Conservation (phyloP, 2,329 filamentous ascomycete species). For the Fusarium equiseti region DNA sequence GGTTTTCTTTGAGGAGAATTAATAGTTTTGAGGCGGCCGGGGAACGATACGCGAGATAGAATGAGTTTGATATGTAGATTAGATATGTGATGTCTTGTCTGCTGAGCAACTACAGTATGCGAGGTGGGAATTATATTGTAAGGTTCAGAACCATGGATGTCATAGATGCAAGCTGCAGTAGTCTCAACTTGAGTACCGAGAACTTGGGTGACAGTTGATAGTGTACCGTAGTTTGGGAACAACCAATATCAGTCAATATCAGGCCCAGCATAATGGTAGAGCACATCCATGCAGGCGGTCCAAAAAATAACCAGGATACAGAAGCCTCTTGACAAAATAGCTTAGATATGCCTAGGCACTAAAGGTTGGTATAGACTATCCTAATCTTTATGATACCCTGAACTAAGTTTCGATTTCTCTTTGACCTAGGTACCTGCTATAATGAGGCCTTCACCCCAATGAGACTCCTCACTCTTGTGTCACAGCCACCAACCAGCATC, state of each 20-base stretch:
- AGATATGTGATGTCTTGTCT: conserved; percentile 15
- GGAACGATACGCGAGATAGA: conserved; percentile 12
- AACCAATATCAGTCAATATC: neutral
- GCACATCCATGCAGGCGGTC: neutral
- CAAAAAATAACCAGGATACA: too few relatives aligned
- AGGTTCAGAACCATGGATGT: neutral
- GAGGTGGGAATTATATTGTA: neutral
- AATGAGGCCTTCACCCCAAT: conserved; percentile 18
- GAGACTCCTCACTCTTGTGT: neutral
- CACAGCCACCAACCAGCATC: conserved; percentile 27
- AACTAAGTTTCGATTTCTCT: too few relatives aligned
- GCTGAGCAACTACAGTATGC: neutral
- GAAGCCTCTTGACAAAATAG: too few relatives aligned
- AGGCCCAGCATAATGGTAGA: conserved; percentile 18
- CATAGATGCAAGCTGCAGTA: neutral
- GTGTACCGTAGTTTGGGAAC: neutral
- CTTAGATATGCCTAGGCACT: too few relatives aligned
- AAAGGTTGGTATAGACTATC: too few relatives aligned
- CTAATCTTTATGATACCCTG: too few relatives aligned
- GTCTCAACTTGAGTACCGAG: conserved; percentile 3
- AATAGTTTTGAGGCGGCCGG: conserved; percentile 1
- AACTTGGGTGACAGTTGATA: conserved; percentile 13
- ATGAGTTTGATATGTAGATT: conserved; percentile 13
- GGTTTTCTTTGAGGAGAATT: neutral
- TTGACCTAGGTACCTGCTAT: too few relatives aligned